Base-by-base conservation (phyloP, 805 yeast species). In the Candida boleticola region DNA sequence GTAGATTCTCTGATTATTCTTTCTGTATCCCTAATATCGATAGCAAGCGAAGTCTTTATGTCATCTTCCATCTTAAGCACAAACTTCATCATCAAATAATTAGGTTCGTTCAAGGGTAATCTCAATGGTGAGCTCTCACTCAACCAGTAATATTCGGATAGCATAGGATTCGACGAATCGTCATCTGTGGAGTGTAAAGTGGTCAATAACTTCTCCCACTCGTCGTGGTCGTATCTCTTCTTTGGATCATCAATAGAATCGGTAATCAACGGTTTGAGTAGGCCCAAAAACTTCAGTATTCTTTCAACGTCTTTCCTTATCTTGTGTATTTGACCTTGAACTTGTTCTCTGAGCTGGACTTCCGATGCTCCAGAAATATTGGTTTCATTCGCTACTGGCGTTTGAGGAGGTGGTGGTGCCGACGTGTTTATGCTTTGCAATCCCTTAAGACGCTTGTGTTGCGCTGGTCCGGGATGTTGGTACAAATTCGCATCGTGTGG, bases 71-170 rank as follows among this genome's bases (percentile, higher is more conserved):
- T 50, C 19, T 54, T 52, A 37, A 42, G 42, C 27, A 66, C 54
- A 30, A 63, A 50, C 41, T 73, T 59, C 41, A 69, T 57, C 23
- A 75, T 57, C 27, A 85, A 74, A 52, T 77, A 85, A 43, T 79
- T 77, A 0, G 89, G 80, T 55, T 88, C 89, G 49, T 74, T 75
- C 29, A 84, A 64, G 0, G 93, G 93, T 42, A 74, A 77, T 35
- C 84, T 69, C 32, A 88, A 63, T 0, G 96, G 96, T 1, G 89
- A 81, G 1, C 61, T 53, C 1, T 79, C 79, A 5, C 83, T 71
- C 2, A 87, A 49, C 95, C 95, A 88, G 53, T 68, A 82, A 7
- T 10, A 18, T 7, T 21, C 29, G 4, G 37, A 22, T 19, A 31
- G 5, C 21, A 20, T 22, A n/a, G 39, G 32, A 18, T 36, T 25